Evolutionary conservation across 352 stramenopile genomes (phyloP), one percentile per base, ranked within the genome.

Genomic region (Pythium biforme): DNA sequence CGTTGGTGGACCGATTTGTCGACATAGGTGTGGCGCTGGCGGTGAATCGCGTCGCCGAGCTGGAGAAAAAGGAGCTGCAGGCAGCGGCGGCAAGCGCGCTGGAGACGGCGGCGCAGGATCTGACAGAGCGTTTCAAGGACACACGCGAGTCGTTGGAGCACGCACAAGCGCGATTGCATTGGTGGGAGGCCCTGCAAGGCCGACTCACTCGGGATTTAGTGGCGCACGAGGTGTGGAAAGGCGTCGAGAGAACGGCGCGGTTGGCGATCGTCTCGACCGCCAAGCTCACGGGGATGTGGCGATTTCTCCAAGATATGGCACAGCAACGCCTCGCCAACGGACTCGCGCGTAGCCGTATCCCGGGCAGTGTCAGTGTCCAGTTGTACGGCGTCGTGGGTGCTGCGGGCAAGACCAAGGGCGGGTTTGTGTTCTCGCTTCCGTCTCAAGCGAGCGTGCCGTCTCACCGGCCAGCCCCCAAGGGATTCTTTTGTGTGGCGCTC

Each of bases 351-450:
- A 22, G n/a, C n/a, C n/a, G n/a, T n/a, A n/a, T n/a, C 0, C 8
- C 15, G 9, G 41, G 17, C 10, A 19, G 25, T 26, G 25, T 46
- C 9, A 59, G 19, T 25, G 46, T 60, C 9, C 64, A 71, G 17
- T 45, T 71, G 31, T 71, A 64, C 20, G 64, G 64, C 11, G 47
- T 64, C 0, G 53, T 60, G 37, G 10, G 2, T 1, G 11, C 25
- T 20, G 22, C 6, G 11, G 25, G n/a, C 26, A 37, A 22, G 22
- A 40, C 25, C 12, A 29, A 26, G 10, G 22, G 15, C n/a, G 26
- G 25, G 1, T 62, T 71, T n/a, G 23, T 64, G 19, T 71, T 71
- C 27, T 71, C 57, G 7, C 58, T 70, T 0, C 56, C 64, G 31
- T 55, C 64, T 3, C 27, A 34, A 14, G 8, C 20, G 12, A 47